These are phyloP conservation scores for Lojkania enalia DNA, from an alignment of 2,329 filamentous ascomycete genomes.

Conservation along the genomic window DNA sequence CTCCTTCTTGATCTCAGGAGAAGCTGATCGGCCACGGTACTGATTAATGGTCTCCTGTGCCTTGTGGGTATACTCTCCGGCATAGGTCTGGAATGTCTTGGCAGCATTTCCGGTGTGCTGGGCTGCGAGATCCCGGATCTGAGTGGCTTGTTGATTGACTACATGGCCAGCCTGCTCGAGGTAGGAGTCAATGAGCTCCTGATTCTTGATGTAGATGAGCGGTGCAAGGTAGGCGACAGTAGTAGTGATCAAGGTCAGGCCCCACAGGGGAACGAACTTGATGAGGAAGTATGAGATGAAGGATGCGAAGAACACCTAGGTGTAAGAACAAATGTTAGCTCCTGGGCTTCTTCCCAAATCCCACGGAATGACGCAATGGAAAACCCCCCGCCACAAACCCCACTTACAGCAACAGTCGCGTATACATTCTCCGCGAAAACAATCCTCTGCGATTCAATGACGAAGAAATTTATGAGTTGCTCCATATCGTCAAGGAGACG, in stretches of 20 bases:
- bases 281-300: constrained; percentile 66
- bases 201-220: constrained; percentile 67
- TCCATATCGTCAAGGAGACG: constrained; percentile 63
- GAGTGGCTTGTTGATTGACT: constrained; percentile 61
- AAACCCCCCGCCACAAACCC: no score
- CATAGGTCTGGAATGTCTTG: constrained; percentile 61
- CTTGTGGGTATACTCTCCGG: constrained; percentile 63
- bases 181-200: constrained; percentile 65
- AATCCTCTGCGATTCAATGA: constrained; percentile 69
- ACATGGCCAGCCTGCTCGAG: constrained; percentile 58
- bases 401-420: constrained; percentile 61
- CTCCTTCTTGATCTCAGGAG: constrained; percentile 41
- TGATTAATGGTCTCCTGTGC: constrained; percentile 56
- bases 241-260: constrained; percentile 60
- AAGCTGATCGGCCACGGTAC: constrained; percentile 43
- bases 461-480: constrained; percentile 69
- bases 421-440: constrained; percentile 68
- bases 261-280: constrained; percentile 68
- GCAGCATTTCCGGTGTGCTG: constrained; percentile 63
- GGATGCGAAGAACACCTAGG: constrained; percentile 62
- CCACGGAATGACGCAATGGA: no score
- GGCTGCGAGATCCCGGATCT: constrained; percentile 62
- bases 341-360: no score
- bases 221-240: constrained; percentile 62
- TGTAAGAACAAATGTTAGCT: no score